Conservation (phyloP, 176 grass and related monocot genomes). For the Oryza australiensis region DNA sequence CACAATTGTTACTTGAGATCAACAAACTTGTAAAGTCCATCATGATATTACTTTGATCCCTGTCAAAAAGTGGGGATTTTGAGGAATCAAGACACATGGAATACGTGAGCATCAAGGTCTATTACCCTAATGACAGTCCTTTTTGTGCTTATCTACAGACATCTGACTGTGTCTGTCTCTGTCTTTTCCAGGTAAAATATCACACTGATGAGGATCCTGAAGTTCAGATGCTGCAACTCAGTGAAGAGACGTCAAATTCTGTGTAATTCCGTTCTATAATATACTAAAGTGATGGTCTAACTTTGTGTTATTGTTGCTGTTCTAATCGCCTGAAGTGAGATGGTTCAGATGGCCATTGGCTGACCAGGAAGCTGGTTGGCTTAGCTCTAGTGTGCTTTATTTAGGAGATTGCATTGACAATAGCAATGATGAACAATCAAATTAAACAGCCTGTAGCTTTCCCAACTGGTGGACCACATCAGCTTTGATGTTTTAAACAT, state of each 20-base stretch:
- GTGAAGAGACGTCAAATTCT: not conserved
- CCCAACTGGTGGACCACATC: conserved; percentile 30
- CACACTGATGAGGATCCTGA: conserved; percentile 9
- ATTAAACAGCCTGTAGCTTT: conserved; percentile 22
- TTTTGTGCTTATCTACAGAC: conserved; percentile 39
- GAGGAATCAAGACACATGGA: conserved; percentile 29
- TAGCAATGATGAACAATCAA: conserved; percentile 3
- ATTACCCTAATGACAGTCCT: not conserved
- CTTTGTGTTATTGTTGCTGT: not conserved
- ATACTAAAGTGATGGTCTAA: not conserved
- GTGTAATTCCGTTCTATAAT: not conserved
- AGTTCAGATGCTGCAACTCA: conserved; percentile 13
- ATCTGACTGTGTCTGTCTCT: conserved; percentile 21
- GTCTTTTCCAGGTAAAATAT: conserved; percentile 15
- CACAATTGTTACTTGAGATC: not conserved
- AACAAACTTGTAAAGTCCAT: not conserved
- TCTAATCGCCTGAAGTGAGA: not conserved
- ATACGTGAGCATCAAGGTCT: conserved; percentile 40
- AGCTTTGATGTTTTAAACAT: conserved; percentile 28
- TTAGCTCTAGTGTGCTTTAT: not conserved
- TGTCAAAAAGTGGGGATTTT: conserved; percentile 20
- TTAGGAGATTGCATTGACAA: conserved; percentile 6
- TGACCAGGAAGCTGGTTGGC: not conserved
- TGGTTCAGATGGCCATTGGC: not conserved
- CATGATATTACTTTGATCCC: conserved; percentile 15